phyloP scores from a whole-genome alignment of 805 yeast species.

The Yamadazyma tumulicola region DNA sequence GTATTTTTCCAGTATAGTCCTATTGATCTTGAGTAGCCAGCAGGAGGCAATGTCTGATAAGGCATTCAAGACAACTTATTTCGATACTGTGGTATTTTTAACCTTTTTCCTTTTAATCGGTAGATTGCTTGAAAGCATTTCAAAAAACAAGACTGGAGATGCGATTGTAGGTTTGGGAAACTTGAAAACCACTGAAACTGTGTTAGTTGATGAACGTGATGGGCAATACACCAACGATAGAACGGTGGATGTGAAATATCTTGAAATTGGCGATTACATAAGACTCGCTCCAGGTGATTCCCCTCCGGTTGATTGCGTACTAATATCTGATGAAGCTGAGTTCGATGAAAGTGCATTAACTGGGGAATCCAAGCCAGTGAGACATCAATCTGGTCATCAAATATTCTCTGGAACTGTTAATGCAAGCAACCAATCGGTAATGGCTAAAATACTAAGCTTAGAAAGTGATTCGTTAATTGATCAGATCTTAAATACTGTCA shows the following conservation, averaged over 20 bases:
- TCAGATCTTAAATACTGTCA: slow-evolving; percentile 64
- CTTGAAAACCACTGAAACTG: slow-evolving; percentile 50
- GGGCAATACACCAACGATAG: slow-evolving; percentile 11
- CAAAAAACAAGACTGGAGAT: slow-evolving; percentile 65
- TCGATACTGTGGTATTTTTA: slow-evolving; percentile 76
- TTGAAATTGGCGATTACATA: slow-evolving; percentile 52
- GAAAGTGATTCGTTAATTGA: slow-evolving; percentile 67
- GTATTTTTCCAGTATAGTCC: slow-evolving; percentile 62
- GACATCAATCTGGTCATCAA: slow-evolving; percentile 57
- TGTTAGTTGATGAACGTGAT: slow-evolving; percentile 28
- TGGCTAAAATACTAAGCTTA: slow-evolving; percentile 53
- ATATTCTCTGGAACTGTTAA: slow-evolving; percentile 73
- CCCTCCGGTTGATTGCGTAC: slow-evolving; percentile 56
- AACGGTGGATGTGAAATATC: slow-evolving; percentile 36
- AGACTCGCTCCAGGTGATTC: slow-evolving; percentile 53
- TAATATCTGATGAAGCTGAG: slow-evolving; percentile 43
- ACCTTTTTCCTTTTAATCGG: slow-evolving; percentile 72
- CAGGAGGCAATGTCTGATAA: slow-evolving; percentile 16
- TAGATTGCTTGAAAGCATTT: slow-evolving; percentile 59
- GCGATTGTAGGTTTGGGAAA: slow-evolving; percentile 54
- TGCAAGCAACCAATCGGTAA: slow-evolving; percentile 50
- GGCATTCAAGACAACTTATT: slow-evolving; percentile 63
- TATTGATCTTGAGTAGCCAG: slow-evolving; percentile 46
- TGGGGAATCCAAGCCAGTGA: slow-evolving; percentile 60
- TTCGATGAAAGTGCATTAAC: slow-evolving; percentile 64